Percentiles rank a stretch among this genome's conserved stretches.
Conservation (phyloP, 2,329 filamentous ascomycete genomes). For the Anthostomella pinea region DNA sequence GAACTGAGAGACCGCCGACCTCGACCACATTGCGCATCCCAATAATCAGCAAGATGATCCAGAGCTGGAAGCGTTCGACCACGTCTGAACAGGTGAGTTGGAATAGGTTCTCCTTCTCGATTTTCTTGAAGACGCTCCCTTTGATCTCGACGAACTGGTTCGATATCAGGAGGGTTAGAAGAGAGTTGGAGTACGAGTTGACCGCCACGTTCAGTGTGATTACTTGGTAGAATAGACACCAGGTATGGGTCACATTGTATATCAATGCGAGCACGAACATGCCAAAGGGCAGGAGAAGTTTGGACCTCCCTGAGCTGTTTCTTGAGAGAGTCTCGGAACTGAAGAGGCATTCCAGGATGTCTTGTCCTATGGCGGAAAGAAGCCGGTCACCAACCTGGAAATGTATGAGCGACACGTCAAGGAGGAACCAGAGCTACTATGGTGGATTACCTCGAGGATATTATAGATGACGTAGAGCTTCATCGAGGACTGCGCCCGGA, state of each 20-base stretch:
- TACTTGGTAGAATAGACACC: constrained; percentile 92
- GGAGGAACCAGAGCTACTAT: no score
- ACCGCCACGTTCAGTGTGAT: constrained; percentile 97
- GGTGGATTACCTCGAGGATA: constrained; percentile 77
- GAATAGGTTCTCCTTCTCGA: constrained; percentile 96
- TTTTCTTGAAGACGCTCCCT: constrained; percentile 96
- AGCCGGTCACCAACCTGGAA: constrained; percentile 74
- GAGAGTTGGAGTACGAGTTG: constrained; percentile 95
- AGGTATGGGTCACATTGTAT: constrained; percentile 86
- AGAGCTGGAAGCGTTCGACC: constrained; percentile 94
- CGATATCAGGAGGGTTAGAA: constrained; percentile 87
- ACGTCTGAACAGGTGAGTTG: constrained; percentile 95
- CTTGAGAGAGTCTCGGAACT: constrained; percentile 89
- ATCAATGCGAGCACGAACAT: constrained; percentile 84
- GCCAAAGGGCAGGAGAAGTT: constrained; percentile 81
- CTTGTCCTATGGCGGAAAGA: constrained; percentile 87
- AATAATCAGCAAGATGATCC: constrained; percentile 96
- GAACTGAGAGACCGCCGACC: constrained; percentile 76
- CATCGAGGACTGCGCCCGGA: constrained; percentile 92
- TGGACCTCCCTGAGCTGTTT: constrained; percentile 83
- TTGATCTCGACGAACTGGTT: constrained; percentile 99
- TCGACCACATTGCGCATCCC: constrained; percentile 95
- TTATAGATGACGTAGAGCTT: constrained; percentile 99
- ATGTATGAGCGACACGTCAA: no score
- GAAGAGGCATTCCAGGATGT: constrained; percentile 93